phyloP scores from a whole-genome alignment of 805 yeast genomes.

The Candida methanosorbosa region DNA sequence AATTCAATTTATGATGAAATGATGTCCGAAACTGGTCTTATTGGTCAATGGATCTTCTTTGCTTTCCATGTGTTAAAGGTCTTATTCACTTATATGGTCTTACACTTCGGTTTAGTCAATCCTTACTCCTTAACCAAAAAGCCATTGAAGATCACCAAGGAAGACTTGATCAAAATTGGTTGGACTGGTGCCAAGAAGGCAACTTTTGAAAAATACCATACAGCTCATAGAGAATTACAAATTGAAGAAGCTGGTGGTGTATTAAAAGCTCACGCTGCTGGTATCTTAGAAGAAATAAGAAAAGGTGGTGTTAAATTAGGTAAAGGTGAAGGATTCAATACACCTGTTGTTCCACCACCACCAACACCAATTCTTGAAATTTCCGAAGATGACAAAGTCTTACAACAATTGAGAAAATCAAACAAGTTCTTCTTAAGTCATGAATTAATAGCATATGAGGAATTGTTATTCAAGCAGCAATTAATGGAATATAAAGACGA shows the following conservation, averaged over 20 bases:
- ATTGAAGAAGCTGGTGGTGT: constrained; percentile 67
- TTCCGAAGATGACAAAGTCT: constrained; percentile 25
- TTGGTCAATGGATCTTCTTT: constrained; percentile 63
- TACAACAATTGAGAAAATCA: constrained; percentile 23
- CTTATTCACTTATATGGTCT: constrained; percentile 40
- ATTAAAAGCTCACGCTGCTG: constrained; percentile 66
- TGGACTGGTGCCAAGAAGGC: constrained; percentile 93
- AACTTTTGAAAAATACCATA: constrained; percentile 60
- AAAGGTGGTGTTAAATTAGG: constrained; percentile 53
- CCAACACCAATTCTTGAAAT: constrained; percentile 8
- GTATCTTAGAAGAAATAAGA: constrained; percentile 52
- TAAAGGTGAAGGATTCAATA: constrained; percentile 79
- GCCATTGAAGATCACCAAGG: constrained; percentile 32
- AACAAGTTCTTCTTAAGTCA: constrained; percentile 46
- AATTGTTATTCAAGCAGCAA: constrained; percentile 36
- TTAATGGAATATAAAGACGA: constrained; percentile 21
- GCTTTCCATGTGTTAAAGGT: constrained; percentile 61
- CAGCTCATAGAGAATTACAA: constrained; percentile 53
- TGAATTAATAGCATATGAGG: constrained; percentile 44
- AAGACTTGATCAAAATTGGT: constrained; percentile 58
- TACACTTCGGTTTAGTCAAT: constrained; percentile 70
- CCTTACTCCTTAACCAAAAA: constrained; percentile 50
- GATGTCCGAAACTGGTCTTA: constrained; percentile 26
- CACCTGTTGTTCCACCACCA: constrained; percentile 19
- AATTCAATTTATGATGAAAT: constrained; percentile 40